Evolutionary conservation across 1,284 basidiomycete species (phyloP).

Genomic region (Trichosporon sp.): DNA sequence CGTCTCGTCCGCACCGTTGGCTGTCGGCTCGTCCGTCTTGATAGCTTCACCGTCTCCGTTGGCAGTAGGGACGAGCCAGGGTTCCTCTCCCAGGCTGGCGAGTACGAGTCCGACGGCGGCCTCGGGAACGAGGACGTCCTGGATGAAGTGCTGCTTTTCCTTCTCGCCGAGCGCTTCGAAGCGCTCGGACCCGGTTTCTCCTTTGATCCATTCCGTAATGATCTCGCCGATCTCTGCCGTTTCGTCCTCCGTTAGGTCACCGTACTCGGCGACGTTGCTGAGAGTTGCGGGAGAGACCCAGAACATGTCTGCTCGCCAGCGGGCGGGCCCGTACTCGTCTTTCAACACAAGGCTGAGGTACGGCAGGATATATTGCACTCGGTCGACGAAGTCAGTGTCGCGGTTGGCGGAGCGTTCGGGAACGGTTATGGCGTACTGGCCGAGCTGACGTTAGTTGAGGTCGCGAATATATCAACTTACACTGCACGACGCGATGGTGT

Average conservation of each 20-base stretch:
- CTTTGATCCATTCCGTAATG: constrained; percentile 40
- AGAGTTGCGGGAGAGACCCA: constrained; percentile 24
- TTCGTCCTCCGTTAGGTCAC: constrained; percentile 39
- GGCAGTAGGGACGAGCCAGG: not conserved
- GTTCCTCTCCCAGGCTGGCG: not conserved
- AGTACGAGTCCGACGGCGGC: constrained; percentile 31
- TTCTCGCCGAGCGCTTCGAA: constrained; percentile 32
- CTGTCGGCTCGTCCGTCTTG: not conserved
- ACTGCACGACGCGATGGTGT: no score
- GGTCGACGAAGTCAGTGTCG: constrained; percentile 3
- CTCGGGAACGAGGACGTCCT: constrained; percentile 40
- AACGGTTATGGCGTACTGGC: not conserved
- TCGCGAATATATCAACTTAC: no score
- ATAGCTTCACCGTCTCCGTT: not conserved
- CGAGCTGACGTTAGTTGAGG: constrained; percentile 6
- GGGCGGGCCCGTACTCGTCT: constrained; percentile 42
- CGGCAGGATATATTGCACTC: not conserved
- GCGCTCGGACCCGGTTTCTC: constrained; percentile 35
- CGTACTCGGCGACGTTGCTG: constrained; percentile 27
- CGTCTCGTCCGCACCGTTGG: not conserved
- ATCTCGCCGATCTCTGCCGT: constrained; percentile 29
- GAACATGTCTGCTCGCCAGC: constrained; percentile 42
- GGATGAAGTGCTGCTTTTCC: constrained; percentile 29
- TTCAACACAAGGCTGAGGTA: constrained; percentile 36
- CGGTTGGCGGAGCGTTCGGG: not conserved